A percentile compares a stretch with the other conserved stretches of the same genome.
phyloP scores from a whole-genome alignment of 176 grass and related monocot genomes.

The Otatea glauca region DNA sequence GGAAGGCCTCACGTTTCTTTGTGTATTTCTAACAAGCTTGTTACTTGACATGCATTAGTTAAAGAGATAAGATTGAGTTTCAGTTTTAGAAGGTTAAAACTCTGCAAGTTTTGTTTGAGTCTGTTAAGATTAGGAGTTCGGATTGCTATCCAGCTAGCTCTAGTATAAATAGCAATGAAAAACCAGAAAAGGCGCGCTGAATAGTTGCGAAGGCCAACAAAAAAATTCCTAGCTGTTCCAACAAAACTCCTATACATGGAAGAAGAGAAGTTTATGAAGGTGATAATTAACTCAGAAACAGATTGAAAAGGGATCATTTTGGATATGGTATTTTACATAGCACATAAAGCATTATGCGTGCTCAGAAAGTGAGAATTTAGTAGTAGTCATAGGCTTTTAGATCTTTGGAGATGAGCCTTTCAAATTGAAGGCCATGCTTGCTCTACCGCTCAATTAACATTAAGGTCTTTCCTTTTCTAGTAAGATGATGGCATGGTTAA shows the following conservation, averaged over 20 bases:
- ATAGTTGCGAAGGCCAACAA: too few relatives aligned
- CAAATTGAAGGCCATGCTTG: not conserved
- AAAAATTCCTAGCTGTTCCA: too few relatives aligned
- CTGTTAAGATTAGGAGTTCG: too few relatives aligned
- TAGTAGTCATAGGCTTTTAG: not conserved
- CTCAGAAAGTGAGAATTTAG: not conserved
- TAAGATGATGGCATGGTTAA: not conserved
- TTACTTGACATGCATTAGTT: too few relatives aligned
- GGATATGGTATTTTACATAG: slow-evolving; percentile 42
- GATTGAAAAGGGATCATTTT: not conserved
- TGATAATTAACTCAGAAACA: not conserved
- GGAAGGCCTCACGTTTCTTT: slow-evolving; percentile 30
- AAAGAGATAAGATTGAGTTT: too few relatives aligned
- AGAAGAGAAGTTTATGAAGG: not conserved
- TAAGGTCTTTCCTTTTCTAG: not conserved
- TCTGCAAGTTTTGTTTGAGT: too few relatives aligned
- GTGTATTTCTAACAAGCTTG: slow-evolving; percentile 50
- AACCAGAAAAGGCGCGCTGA: too few relatives aligned
- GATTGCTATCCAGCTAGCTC: too few relatives aligned
- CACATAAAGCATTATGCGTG: not conserved
- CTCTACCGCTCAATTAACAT: not conserved
- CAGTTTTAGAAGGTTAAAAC: too few relatives aligned
- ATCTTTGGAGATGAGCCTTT: not conserved
- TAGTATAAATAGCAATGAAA: too few relatives aligned
- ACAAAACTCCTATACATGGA: slow-evolving; percentile 48